phyloP scores from a whole-genome alignment of 306 rosid species.

The Cucurbita moschata region DNA sequence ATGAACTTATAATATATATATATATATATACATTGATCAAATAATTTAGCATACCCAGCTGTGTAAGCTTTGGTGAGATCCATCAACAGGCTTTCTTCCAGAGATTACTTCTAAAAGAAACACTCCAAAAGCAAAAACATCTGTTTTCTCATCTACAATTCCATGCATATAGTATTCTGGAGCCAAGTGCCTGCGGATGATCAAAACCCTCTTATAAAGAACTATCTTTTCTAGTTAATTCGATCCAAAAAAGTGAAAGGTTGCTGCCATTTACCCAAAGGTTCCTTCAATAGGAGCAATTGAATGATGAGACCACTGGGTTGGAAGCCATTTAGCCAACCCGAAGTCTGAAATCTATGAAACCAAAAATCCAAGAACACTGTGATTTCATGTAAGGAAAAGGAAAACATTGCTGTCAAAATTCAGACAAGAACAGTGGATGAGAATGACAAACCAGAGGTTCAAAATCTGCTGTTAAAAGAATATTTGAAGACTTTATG shows the following conservation, averaged over 20 bases:
- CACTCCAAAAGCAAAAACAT: slow-evolving; percentile 96
- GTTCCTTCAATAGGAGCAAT: slow-evolving; percentile 97
- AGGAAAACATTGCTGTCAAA: not conserved
- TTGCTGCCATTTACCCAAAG: slow-evolving; percentile 27
- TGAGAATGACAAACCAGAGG: slow-evolving; percentile 37
- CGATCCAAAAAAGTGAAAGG: not conserved
- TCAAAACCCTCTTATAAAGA: not conserved
- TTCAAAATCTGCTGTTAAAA: slow-evolving; percentile 58
- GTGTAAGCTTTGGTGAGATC: slow-evolving; percentile 85
- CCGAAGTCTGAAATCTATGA: slow-evolving; percentile 92
- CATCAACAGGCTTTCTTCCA: slow-evolving; percentile 85
- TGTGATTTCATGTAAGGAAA: not conserved
- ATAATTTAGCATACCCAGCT: slow-evolving; percentile 44
- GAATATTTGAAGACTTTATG: slow-evolving; percentile 68
- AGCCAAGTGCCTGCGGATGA: slow-evolving; percentile 62
- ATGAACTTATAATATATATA: not conserved
- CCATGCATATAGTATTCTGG: slow-evolving; percentile 95
- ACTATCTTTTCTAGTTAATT: not conserved
- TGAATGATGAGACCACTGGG: slow-evolving; percentile 93
- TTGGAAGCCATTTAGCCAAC: slow-evolving; percentile 96
- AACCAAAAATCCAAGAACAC: not conserved
- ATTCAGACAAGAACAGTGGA: not conserved
- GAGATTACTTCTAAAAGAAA: slow-evolving; percentile 70
- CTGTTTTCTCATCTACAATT: slow-evolving; percentile 95
- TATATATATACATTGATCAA: not conserved